Percentiles rank a stretch among this genome's conserved stretches.
Evolutionary conservation across 1,139 yeast genomes (phyloP).

Genomic region (Magnusiomyces paraingens): DNA sequence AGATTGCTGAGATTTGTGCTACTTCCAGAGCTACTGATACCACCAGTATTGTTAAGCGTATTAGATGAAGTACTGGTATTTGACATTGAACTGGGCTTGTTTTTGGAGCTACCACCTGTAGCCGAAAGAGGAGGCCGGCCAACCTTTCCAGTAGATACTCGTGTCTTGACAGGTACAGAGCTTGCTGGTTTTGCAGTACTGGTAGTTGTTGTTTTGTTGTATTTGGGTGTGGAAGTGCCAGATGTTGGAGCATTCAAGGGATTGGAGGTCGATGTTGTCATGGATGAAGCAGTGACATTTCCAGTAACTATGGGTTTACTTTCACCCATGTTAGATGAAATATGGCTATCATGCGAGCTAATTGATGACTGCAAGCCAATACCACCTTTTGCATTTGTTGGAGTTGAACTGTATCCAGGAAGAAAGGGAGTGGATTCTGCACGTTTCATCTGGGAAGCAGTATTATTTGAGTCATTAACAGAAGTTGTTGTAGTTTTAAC

Average conservation of each 20-base stretch:
- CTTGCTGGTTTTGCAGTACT: background rate
- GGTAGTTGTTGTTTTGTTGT: background rate
- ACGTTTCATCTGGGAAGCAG: background rate
- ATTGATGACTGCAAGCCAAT: background rate
- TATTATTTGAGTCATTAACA: background rate
- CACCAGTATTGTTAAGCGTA: background rate
- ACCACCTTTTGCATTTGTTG: background rate
- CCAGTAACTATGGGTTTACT: background rate
- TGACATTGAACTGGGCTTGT: background rate
- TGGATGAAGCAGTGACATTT: background rate
- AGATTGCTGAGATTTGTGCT: too few species aligned
- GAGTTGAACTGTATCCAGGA: background rate
- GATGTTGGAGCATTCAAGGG: background rate
- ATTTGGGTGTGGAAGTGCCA: background rate
- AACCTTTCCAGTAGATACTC: constrained; percentile 19
- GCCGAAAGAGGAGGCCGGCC: constrained; percentile 14
- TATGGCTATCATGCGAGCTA: background rate
- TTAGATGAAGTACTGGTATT: background rate
- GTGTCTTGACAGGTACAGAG: constrained; percentile 2
- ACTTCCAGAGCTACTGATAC: too few species aligned
- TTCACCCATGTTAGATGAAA: background rate
- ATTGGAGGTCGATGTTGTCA: background rate
- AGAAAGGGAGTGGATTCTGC: constrained; percentile 5
- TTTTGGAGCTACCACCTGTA: constrained; percentile 8
- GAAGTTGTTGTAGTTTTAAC: background rate